phyloP scores from a whole-genome alignment of 1,284 basidiomycete species.

The Malassezia japonica region DNA sequence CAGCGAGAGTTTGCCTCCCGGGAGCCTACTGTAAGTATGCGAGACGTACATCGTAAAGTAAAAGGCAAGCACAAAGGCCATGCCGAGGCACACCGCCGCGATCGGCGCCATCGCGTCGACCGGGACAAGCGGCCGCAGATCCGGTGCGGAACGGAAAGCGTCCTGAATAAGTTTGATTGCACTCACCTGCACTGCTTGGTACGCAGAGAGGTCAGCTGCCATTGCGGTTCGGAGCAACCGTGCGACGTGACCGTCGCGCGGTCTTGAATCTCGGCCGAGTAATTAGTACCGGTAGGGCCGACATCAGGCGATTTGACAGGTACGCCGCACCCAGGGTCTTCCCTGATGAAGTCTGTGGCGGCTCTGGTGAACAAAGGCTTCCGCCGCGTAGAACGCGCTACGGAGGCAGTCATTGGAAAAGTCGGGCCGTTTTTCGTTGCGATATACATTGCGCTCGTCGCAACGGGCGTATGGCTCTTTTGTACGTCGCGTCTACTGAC shows the following conservation, averaged over 20 bases:
- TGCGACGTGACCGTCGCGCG: too few relatives aligned
- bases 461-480: conserved; percentile 10
- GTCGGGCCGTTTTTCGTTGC: conserved; percentile 10
- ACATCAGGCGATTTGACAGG: neutral
- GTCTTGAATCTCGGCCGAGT: conserved; percentile 10
- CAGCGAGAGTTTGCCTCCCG: conserved; percentile 17
- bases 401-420: conserved; percentile 4
- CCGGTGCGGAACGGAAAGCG: neutral
- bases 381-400: conserved; percentile 9
- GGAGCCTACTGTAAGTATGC: conserved; percentile 19
- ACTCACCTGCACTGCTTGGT: conserved; percentile 1
- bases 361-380: conserved; percentile 9
- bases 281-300: neutral
- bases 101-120: conserved; percentile 28
- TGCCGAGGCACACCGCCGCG: conserved; percentile 25
- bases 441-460: conserved; percentile 14
- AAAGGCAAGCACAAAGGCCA: conserved; percentile 33
- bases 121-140: conserved; percentile 19
- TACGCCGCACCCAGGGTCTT: neutral
- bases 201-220: neutral
- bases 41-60: conserved; percentile 37
- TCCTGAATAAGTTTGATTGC: neutral
- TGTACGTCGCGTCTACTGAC: conserved; percentile 9
- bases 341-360: conserved; percentile 1
- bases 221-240: neutral